phyloP scores from a whole-genome alignment of 2,329 filamentous ascomycete species.

The Penicillium sclerotigenum region DNA sequence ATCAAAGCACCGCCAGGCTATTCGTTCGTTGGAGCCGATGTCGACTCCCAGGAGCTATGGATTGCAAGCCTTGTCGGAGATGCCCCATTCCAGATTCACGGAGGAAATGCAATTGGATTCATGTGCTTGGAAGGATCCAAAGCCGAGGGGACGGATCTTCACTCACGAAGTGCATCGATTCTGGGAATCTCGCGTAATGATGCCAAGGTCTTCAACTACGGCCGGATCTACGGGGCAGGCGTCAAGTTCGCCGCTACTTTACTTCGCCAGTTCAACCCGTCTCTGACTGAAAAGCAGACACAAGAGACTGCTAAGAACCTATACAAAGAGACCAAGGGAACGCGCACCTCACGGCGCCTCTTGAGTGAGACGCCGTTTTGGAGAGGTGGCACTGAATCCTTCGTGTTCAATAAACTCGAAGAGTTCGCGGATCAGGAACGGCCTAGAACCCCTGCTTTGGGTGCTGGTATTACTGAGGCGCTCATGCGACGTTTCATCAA shows the following conservation, averaged over 20 bases:
- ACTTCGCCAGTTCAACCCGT: slow-evolving; percentile 88
- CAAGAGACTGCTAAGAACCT: slow-evolving; percentile 71
- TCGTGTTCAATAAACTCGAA: slow-evolving; percentile 97
- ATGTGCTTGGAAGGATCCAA: slow-evolving; percentile 99
- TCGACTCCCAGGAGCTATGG: slow-evolving; percentile 97
- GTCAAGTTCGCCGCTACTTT: slow-evolving; percentile 88
- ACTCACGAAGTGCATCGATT: slow-evolving; percentile 89
- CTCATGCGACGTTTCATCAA: slow-evolving; percentile 83
- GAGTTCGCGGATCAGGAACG: slow-evolving; percentile 94
- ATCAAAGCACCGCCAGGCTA: slow-evolving; percentile 87
- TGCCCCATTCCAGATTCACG: slow-evolving; percentile 89
- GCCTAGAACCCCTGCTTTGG: slow-evolving; percentile 86
- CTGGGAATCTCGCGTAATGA: slow-evolving; percentile 91
- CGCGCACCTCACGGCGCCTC: slow-evolving; percentile 71
- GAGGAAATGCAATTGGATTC: slow-evolving; percentile 95
- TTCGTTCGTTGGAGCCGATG: slow-evolving; percentile 91
- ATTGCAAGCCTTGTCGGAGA: slow-evolving; percentile 95
- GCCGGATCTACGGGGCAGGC: slow-evolving; percentile 96
- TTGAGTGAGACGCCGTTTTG: slow-evolving; percentile 78
- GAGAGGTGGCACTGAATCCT: slow-evolving; percentile 93
- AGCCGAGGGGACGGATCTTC: slow-evolving; percentile 85
- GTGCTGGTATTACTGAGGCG: slow-evolving; percentile 93
- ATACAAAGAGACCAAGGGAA: slow-evolving; percentile 86
- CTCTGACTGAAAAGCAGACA: slow-evolving; percentile 75
- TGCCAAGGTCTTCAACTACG: slow-evolving; percentile 98